phyloP scores from a whole-genome alignment of 257 asterid genomes.

The Scutellaria barbata region DNA sequence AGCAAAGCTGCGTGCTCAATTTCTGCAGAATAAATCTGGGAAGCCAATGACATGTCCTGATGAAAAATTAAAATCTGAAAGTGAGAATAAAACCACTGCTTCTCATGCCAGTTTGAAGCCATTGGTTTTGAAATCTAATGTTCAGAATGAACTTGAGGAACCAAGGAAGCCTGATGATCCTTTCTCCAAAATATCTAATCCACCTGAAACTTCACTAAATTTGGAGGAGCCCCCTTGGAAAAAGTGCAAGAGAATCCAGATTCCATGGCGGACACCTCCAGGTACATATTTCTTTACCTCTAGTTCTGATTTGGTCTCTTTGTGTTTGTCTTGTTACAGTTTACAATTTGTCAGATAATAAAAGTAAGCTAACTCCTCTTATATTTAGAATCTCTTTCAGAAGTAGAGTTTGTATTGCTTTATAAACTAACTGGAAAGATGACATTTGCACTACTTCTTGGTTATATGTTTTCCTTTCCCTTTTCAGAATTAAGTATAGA shows the following conservation, averaged over 20 bases:
- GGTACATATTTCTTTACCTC: constrained; percentile 56
- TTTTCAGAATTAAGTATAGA: constrained; percentile 11
- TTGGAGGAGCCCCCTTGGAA: constrained; percentile 70
- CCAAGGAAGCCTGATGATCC: constrained; percentile 42
- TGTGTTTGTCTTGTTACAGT: constrained; percentile 19
- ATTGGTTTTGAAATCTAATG: constrained; percentile 41
- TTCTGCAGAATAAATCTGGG: constrained; percentile 72
- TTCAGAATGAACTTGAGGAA: constrained; percentile 43
- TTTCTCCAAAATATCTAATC: constrained; percentile 38
- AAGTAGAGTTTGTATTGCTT: constrained; percentile 22
- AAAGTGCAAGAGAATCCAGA: constrained; percentile 67
- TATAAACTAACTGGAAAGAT: constrained; percentile 22
- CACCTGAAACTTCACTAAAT: constrained; percentile 43
- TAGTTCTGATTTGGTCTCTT: constrained; percentile 29
- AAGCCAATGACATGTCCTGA: constrained; percentile 50
- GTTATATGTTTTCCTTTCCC: constrained; percentile 17
- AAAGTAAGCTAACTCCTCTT: constrained; percentile 3
- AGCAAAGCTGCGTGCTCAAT: constrained; percentile 96
- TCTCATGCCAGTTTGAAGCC: constrained; percentile 46
- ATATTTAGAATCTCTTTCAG: constrained; percentile 20
- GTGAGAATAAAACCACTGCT: constrained; percentile 48
- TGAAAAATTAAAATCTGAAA: constrained; percentile 56
- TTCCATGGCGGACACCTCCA: constrained; percentile 80
- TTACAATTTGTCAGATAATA: constrained; percentile 17
- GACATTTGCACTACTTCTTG: constrained; percentile 5